Conservation (phyloP, 108 stramenopile species). For the Epithemia pelagica region DNA sequence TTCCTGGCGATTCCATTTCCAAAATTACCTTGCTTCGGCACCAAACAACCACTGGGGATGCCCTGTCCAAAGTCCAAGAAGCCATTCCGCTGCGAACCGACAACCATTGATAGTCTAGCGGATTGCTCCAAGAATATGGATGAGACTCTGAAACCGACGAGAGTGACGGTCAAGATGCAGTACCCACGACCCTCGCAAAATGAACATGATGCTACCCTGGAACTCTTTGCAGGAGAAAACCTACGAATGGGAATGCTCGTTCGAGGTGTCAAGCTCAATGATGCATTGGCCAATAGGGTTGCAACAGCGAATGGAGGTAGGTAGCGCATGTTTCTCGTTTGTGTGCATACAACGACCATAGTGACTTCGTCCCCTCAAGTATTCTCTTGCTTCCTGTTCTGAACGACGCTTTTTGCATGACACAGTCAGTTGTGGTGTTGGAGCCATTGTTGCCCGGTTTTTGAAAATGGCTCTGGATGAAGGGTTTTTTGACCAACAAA, state of each 20-base stretch:
- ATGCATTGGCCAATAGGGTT: slow-evolving; percentile 43
- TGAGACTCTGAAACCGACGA: slow-evolving; percentile 49
- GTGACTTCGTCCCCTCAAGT: no score
- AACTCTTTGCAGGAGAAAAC: slow-evolving; percentile 84
- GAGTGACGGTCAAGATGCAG: slow-evolving; percentile 56
- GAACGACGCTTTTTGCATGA: no score
- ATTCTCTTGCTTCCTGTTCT: no score
- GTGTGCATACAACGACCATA: no score
- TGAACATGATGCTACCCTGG: slow-evolving; percentile 51
- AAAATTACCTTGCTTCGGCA: slow-evolving; percentile 25
- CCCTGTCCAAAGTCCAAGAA: background rate
- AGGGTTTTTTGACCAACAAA: background rate
- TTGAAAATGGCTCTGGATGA: no score
- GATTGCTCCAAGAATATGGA: no score
- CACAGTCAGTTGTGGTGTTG: no score
- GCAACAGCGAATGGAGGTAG: slow-evolving; percentile 17
- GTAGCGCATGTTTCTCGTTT: no score
- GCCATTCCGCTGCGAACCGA: slow-evolving; percentile 36
- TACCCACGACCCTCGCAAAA: slow-evolving; percentile 61
- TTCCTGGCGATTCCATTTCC: slow-evolving; percentile 75
- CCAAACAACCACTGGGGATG: background rate
- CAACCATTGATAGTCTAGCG: slow-evolving; percentile 55
- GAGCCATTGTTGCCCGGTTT: no score
- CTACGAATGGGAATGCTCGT: slow-evolving; percentile 67
- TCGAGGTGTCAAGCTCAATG: slow-evolving; percentile 74